These are phyloP conservation scores for Populus nigra DNA, from an alignment of 345 rosid species.

Conservation along the genomic window DNA sequence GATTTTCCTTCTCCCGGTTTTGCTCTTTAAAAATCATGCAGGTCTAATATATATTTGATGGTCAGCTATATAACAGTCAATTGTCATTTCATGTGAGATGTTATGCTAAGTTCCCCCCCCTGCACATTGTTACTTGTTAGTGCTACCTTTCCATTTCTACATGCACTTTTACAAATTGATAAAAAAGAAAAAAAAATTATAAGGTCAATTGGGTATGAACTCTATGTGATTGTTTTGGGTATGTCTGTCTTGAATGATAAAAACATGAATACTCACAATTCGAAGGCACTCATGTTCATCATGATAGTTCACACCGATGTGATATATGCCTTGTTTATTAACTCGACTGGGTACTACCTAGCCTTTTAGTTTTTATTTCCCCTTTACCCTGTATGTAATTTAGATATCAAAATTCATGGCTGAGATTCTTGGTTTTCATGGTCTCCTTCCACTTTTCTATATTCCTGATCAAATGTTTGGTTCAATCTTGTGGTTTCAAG, in stretches of 20 bases:
- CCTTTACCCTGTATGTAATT: neutral
- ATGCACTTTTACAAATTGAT: neutral
- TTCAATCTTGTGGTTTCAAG: conserved; percentile 48
- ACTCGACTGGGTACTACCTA: neutral
- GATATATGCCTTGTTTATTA: neutral
- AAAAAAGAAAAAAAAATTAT: neutral
- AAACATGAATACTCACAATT: neutral
- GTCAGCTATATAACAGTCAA: neutral
- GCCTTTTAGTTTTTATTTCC: neutral
- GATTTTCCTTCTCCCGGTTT: neutral
- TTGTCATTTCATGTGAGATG: neutral
- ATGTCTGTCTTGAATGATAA: neutral
- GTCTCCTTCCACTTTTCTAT: neutral
- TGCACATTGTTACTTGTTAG: neutral
- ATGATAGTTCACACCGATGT: too few species aligned
- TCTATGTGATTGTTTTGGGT: neutral
- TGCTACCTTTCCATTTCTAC: neutral
- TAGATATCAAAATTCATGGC: neutral
- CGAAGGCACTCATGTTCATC: neutral
- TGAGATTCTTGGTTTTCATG: neutral
- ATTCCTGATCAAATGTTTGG: conserved; percentile 2
- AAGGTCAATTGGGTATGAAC: neutral
- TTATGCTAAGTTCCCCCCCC: neutral
- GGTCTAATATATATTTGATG: neutral
- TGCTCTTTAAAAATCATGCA: neutral